These are phyloP conservation scores for Psilocybe tampanensis DNA, from an alignment of 768 basidiomycete species.

Conservation along the genomic window DNA sequence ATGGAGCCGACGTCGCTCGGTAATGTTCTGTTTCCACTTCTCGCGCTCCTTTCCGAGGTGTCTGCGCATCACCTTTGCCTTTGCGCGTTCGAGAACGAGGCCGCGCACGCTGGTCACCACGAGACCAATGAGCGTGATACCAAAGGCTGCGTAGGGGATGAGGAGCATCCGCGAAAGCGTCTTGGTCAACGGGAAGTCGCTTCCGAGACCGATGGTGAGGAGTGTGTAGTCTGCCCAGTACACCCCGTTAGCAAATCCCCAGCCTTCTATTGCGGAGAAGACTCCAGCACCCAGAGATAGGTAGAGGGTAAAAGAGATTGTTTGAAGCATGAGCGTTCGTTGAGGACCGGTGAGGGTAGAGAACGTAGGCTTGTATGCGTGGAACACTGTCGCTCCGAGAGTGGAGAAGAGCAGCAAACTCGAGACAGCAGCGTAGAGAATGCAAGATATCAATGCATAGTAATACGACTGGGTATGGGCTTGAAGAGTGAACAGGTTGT, in stretches of 20 bases:
- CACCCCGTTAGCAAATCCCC: slow-evolving; percentile 39
- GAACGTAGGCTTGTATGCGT: slow-evolving; percentile 39
- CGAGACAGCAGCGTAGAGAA: slow-evolving; percentile 30
- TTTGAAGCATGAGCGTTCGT: slow-evolving; percentile 45
- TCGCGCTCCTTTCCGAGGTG: slow-evolving; percentile 34
- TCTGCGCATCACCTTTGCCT: slow-evolving; percentile 33
- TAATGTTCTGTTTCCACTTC: slow-evolving; percentile 21
- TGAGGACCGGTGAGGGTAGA: slow-evolving; percentile 39
- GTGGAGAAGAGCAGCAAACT: slow-evolving; percentile 33
- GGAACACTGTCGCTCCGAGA: slow-evolving; percentile 29
- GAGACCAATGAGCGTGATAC: slow-evolving; percentile 39
- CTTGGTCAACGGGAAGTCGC: slow-evolving; percentile 36
- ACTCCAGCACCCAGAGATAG: slow-evolving; percentile 40
- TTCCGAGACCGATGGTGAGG: slow-evolving; percentile 41
- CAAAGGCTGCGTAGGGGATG: slow-evolving; percentile 40
- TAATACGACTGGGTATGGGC: slow-evolving; percentile 39
- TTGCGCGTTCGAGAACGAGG: slow-evolving; percentile 39
- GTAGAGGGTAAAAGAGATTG: slow-evolving; percentile 39
- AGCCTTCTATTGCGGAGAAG: slow-evolving; percentile 35
- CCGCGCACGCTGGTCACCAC: slow-evolving; percentile 40
- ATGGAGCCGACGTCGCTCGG: not conserved
- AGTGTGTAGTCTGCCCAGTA: slow-evolving; percentile 48
- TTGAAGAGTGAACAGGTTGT: slow-evolving; percentile 3
- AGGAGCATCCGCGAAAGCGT: slow-evolving; percentile 30
- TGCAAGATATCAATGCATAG: slow-evolving; percentile 36